Evolutionary conservation across 1,284 basidiomycete genomes (phyloP).

Genomic region (Pterulicium gracile): DNA sequence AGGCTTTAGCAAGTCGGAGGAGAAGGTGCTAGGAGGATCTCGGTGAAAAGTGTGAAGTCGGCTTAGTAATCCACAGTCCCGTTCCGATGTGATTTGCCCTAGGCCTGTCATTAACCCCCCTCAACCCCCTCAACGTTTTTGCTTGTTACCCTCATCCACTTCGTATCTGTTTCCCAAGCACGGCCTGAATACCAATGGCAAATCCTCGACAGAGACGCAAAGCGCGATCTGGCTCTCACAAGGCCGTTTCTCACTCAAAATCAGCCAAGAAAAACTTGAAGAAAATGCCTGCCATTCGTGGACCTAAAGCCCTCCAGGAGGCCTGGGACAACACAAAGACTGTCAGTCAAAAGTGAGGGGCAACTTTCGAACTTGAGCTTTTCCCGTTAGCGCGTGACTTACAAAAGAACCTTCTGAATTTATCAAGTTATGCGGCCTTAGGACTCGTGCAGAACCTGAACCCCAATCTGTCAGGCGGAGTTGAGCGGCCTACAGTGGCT

Average conservation of each 20-base stretch:
- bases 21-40: no score
- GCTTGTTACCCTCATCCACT: background rate
- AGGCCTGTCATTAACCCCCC: background rate
- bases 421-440: constrained; percentile 63
- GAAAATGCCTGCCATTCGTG: constrained; percentile 74
- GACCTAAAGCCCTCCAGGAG: constrained; percentile 74
- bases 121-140: constrained; percentile 1
- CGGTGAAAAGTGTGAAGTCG: background rate
- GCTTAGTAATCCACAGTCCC: background rate
- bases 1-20: no score
- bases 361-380: constrained; percentile 4
- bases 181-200: no score
- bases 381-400: constrained; percentile 3
- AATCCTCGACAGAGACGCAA: constrained; percentile 88
- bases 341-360: constrained; percentile 82
- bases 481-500: constrained; percentile 25
- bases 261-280: constrained; percentile 66
- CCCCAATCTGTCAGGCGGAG: constrained; percentile 52
- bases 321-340: constrained; percentile 88
- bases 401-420: background rate
- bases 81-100: no score
- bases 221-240: constrained; percentile 60
- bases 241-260: constrained; percentile 57
- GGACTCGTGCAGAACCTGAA: constrained; percentile 63
- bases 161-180: background rate